phyloP scores from a whole-genome alignment of 345 rosid genomes.

The Salix dunnii region DNA sequence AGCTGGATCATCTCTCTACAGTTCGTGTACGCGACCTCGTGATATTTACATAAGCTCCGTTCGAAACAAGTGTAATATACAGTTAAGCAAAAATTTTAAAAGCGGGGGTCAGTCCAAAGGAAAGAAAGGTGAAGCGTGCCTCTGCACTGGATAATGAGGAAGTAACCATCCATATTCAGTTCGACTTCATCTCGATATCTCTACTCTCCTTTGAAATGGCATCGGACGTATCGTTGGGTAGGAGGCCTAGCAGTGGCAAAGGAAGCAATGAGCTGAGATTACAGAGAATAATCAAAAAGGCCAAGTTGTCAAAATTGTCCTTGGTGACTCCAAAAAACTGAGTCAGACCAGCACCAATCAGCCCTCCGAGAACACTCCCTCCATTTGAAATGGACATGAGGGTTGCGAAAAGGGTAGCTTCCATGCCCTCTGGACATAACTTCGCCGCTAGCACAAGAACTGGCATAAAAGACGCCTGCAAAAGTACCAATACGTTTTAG shows the following conservation, averaged over 20 bases:
- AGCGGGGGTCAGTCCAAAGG: not conserved
- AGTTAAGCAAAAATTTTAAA: not conserved
- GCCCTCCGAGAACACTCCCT: slow-evolving; percentile 86
- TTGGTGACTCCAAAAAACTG: slow-evolving; percentile 75
- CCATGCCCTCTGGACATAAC: slow-evolving; percentile 96
- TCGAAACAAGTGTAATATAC: not conserved
- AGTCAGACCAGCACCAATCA: slow-evolving; percentile 83
- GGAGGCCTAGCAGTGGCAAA: slow-evolving; percentile 82
- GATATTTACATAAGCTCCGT: slow-evolving; percentile 4
- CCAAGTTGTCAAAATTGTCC: slow-evolving; percentile 70
- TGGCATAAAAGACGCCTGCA: slow-evolving; percentile 95
- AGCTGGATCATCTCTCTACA: not conserved
- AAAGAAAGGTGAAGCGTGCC: not conserved
- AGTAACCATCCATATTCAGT: slow-evolving; percentile 27
- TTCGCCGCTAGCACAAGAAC: slow-evolving; percentile 91
- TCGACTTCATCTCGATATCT: slow-evolving; percentile 75
- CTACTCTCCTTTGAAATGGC: slow-evolving; percentile 34
- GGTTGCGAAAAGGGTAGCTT: slow-evolving; percentile 93
- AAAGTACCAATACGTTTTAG: not conserved
- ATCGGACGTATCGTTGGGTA: slow-evolving; percentile 53
- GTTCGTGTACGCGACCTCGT: not conserved
- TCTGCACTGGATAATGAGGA: not conserved
- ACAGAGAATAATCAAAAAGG: slow-evolving; percentile 68
- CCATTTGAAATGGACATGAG: slow-evolving; percentile 94
- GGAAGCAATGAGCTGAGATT: slow-evolving; percentile 96